These are phyloP conservation scores for Fagus sylvatica DNA, from an alignment of 306 rosid species.

Conservation along the genomic window DNA sequence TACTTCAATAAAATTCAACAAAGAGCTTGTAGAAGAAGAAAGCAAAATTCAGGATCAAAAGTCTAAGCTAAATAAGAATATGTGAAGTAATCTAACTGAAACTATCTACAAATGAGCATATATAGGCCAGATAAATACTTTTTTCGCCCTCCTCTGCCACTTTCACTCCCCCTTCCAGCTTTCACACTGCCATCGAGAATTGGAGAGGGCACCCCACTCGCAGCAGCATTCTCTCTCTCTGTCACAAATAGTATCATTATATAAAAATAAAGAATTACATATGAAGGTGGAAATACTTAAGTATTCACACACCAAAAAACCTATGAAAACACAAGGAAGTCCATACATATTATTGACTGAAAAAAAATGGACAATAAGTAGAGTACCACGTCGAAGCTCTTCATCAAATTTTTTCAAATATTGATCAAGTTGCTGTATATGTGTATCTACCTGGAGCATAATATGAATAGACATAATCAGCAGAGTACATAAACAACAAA, in stretches of 20 bases:
- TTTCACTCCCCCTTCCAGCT: conserved; percentile 64
- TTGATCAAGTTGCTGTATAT: conserved; percentile 93
- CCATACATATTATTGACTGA: not conserved
- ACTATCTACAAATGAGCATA: not conserved
- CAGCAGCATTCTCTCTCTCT: conserved; percentile 66
- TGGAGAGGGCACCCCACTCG: conserved; percentile 54
- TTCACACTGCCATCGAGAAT: conserved; percentile 51
- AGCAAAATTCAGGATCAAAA: not conserved
- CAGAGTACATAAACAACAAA: conserved; percentile 4
- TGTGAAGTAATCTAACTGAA: not conserved
- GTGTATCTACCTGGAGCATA: conserved; percentile 81
- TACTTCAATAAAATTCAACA: not conserved
- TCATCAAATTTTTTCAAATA: conserved; percentile 85
- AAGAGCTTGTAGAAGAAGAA: not conserved
- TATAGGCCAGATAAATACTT: conserved; percentile 47
- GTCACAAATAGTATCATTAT: conserved; percentile 30
- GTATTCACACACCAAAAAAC: not conserved
- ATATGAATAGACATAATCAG: conserved; percentile 23
- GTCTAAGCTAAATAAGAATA: not conserved
- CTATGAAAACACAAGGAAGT: not conserved
- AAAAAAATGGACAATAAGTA: conserved; percentile 23
- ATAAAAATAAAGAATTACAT: not conserved
- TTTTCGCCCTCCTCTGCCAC: conserved; percentile 84
- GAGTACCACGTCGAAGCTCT: conserved; percentile 78
- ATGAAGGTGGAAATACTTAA: conserved; percentile 4